Conservation (phyloP, 169 alveolate genomes). For the Miamiensis avidus region DNA sequence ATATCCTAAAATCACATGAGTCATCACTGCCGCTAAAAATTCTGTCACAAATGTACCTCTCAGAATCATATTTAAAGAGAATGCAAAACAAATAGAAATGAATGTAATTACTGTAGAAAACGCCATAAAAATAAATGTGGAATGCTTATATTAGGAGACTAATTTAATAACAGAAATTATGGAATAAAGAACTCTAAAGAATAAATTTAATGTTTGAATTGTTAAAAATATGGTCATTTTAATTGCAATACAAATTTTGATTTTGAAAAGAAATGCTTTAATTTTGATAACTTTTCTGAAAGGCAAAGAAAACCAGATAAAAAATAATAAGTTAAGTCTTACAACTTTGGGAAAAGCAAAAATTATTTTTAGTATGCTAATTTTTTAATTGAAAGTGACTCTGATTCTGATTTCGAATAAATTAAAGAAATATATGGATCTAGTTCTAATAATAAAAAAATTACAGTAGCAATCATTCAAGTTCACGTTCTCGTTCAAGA, state of each 20-base stretch:
- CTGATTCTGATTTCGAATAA: not conserved
- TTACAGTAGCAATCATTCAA: not conserved
- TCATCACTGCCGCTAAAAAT: not conserved
- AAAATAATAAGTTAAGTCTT: too few relatives aligned
- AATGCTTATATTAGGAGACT: too few relatives aligned
- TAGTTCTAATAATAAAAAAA: too few relatives aligned
- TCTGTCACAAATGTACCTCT: not conserved
- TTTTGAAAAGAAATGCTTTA: too few relatives aligned
- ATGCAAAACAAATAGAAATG: not conserved
- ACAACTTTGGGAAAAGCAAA: too few relatives aligned
- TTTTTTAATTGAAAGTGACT: not conserved
- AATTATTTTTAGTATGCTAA: not conserved
- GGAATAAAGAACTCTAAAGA: too few relatives aligned
- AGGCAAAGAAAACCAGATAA: too few relatives aligned
- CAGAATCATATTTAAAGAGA: not conserved
- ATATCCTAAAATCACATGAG: not conserved
- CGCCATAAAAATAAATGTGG: too few relatives aligned
- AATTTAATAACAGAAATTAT: too few relatives aligned
- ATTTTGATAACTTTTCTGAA: too few relatives aligned
- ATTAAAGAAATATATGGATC: not conserved
- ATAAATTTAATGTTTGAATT: not conserved
- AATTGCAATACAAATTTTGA: not conserved
- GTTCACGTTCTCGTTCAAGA: not conserved
- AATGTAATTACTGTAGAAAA: not conserved
- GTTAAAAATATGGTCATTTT: not conserved